A percentile compares a stretch with the other conserved stretches of the same genome.
Evolutionary conservation across 2,329 filamentous ascomycete species (phyloP).

Genomic region (Diaporthe sp.): DNA sequence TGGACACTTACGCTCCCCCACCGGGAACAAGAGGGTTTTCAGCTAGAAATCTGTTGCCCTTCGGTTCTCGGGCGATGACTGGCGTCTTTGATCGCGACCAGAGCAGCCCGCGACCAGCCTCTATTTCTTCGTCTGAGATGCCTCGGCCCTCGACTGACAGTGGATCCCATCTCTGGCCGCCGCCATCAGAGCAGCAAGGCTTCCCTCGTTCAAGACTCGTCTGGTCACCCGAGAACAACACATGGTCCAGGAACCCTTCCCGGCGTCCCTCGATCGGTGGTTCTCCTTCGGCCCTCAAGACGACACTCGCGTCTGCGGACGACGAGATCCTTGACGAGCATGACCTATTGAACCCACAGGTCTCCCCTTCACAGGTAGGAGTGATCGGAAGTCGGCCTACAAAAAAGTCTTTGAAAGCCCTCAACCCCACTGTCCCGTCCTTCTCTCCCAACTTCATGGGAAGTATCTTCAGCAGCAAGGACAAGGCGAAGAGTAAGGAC

Average conservation of each 20-base stretch:
- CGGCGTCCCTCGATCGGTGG: slow-evolving; percentile 86
- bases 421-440: slow-evolving; percentile 91
- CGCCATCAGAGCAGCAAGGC: slow-evolving; percentile 61
- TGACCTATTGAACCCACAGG: slow-evolving; percentile 66
- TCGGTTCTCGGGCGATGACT: slow-evolving; percentile 65
- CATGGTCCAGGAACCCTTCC: slow-evolving; percentile 78
- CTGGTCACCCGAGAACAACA: slow-evolving; percentile 57
- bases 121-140: slow-evolving; percentile 78
- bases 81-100: slow-evolving; percentile 67
- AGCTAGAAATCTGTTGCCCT: slow-evolving; percentile 60
- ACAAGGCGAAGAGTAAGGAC: slow-evolving; percentile 55
- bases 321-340: slow-evolving; percentile 75
- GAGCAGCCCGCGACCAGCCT: slow-evolving; percentile 75
- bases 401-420: slow-evolving; percentile 67
- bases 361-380: slow-evolving; percentile 71
- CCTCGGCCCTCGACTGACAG: slow-evolving; percentile 85
- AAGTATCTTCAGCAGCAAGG: slow-evolving; percentile 69
- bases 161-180: slow-evolving; percentile 77
- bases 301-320: slow-evolving; percentile 73
- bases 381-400: slow-evolving; percentile 85
- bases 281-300: slow-evolving; percentile 74
- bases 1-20: slow-evolving; percentile 51
- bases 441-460: slow-evolving; percentile 72
- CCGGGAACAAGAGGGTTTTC: slow-evolving; percentile 55
- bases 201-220: slow-evolving; percentile 47